Base-by-base conservation (phyloP, 2,329 filamentous ascomycete genomes). In the Zelopaecilomyces penicillatus region DNA sequence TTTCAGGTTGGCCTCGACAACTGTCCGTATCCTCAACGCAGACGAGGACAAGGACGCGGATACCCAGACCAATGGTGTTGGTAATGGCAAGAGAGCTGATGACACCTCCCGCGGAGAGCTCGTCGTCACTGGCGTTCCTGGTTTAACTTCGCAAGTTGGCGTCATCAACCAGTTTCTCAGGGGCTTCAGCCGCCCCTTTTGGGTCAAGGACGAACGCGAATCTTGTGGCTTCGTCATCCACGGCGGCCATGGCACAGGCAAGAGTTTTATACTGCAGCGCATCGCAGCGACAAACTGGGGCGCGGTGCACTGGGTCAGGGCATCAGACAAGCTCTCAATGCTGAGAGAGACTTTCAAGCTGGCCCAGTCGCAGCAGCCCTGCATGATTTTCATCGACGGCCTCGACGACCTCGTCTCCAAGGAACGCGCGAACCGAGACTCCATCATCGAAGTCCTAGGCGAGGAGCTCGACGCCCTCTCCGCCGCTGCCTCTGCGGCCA, bases 221-320 rank as follows among this genome's bases (percentile, higher is more conserved):
- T 67, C 75, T 1, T 73, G 76, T 42, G 80, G 80, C 0, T 74
- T 93, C 32, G 73, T 93, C 27, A 70, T 96, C 4, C 83, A 94
- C 59, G 91, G 91, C 10, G 82, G 86, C 12, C 78, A 80, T 50
- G 90, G 91, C 8, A 94, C 87, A 0, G 91, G 91, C 27, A 96
- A 96, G 66, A 84, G 80, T 1, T 74, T 85, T 51, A 69, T 96
- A 0, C 68, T 96, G 1, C 63, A 83, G 11, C 76, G 78, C 30
- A 71, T 96, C 19, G 76, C 81, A 6, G 73, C 70, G 5, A 78
- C 80, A 0, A 75, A 74, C 46, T 95, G 88, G 86, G 79, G 78
- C 26, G 78, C 76, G 35, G 78, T 89, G 1, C 75, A 85, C 52
- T 74, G 69, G 44, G 68, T 90, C 43, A 69, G 75, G 44, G 67